Evolutionary conservation across 2,329 filamentous ascomycete genomes (phyloP).

Genomic region (Botryotinia narcissicola): DNA sequence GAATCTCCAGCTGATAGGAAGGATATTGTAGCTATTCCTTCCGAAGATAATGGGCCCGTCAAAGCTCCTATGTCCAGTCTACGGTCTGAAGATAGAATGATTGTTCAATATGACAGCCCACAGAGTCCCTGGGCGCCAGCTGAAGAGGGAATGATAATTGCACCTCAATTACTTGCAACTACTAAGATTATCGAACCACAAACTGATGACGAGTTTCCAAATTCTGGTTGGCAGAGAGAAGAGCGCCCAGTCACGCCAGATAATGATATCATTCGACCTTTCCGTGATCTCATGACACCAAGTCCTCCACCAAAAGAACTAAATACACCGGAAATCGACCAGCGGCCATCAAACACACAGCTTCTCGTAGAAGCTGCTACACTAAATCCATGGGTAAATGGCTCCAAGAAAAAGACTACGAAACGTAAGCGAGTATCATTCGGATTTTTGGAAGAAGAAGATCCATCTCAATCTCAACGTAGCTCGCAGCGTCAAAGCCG

Average conservation of each 20-base stretch:
- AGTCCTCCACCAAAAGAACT: conserved; percentile 20
- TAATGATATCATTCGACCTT: conserved; percentile 25
- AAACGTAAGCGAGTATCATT: conserved; percentile 37
- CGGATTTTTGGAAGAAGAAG: conserved; percentile 21
- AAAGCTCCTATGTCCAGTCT: no score
- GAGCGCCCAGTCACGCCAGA: conserved; percentile 24
- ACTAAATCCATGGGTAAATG: conserved; percentile 35
- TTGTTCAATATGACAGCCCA: neutral
- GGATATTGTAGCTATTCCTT: neutral
- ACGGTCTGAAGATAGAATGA: neutral
- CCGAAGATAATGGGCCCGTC: no score
- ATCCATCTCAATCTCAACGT: neutral
- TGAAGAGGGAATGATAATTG: neutral
- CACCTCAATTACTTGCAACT: neutral
- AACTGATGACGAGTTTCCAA: neutral
- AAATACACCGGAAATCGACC: neutral
- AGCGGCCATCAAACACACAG: conserved; percentile 28
- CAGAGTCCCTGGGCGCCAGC: conserved; percentile 22
- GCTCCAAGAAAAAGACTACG: conserved; percentile 22
- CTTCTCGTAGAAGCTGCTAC: conserved; percentile 29
- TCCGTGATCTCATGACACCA: conserved; percentile 30
- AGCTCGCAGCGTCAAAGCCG: conserved; percentile 11
- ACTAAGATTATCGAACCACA: neutral
- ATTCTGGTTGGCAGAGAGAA: conserved; percentile 25
- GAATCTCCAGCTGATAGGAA: neutral